Base-by-base conservation (phyloP, 1,284 basidiomycete species). In the Rhodotorula mucilaginosa region DNA sequence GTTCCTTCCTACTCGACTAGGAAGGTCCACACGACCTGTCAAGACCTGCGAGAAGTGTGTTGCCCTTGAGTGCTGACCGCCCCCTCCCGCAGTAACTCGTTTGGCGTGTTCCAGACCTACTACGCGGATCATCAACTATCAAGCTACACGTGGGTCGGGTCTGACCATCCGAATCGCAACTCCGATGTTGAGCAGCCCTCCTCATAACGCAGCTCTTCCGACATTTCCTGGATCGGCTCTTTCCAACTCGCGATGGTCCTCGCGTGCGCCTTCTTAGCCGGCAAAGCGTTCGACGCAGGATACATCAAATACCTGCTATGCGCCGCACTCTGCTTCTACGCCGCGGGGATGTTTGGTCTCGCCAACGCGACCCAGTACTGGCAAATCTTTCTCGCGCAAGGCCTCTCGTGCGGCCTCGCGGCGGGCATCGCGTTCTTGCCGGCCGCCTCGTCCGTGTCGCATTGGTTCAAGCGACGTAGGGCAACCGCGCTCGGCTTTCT, bases 251-350 rank as follows among this genome's bases (percentile, higher is more conserved):
- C 61, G 1, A 60, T 69, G 21, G 72, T 77, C 3, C 68, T 73
- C 16, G 63, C 70, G 0, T 74, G 71, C 47, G 74, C 74, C 7
- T 64, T 74, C 47, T 16, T 77, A 0, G 63, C 73, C 2, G 78
- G 78, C 21, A 75, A 74, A 47, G 65, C 69, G 0, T 77, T 79
- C 59, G 79, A 80, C 60, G 74, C 76, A 2, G 73, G 76, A 34
- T 72, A 75, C 64, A 68, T 76, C 64, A 72, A 71, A n/a, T 70
- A 71, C 19, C 58, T 78, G 12, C 61, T 78, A 1, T 10, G 58
- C 47, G 57, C 39, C 4, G 71, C 75, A 0, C 63, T 71, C 3
- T 58, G 72, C 12, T 44, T 77, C 18, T 78, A 76, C 64, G 56
- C 68, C 1, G 74, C 68, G 2, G 71, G 75, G 65, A 39, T 77